phyloP scores from a whole-genome alignment of 345 rosid genomes.

The Triadica sebifera region DNA sequence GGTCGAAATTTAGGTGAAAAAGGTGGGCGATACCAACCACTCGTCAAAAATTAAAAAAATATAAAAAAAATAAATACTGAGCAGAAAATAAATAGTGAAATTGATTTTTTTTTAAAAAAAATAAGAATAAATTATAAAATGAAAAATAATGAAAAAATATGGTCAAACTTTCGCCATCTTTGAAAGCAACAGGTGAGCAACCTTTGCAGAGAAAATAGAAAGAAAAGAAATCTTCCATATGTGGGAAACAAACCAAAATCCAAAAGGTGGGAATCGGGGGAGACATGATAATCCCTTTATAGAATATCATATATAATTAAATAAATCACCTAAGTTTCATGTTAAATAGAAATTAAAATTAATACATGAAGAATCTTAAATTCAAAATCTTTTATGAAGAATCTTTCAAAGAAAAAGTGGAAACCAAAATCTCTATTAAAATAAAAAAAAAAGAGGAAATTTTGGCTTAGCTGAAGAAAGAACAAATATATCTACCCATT shows the following conservation, averaged over 20 bases:
- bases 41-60: no score
- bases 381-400: no score
- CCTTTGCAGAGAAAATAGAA: conserved; percentile 55
- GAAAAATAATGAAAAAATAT: conserved; percentile 11
- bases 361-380: background rate
- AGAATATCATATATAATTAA: conserved; percentile 11
- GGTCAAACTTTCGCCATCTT: conserved; percentile 76
- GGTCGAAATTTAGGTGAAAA: conserved; percentile 25
- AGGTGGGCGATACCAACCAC: conserved; percentile 7
- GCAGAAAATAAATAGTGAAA: conserved; percentile 20
- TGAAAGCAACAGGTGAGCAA: conserved; percentile 76
- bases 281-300: conserved; percentile 26
- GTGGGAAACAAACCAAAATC: conserved; percentile 60
- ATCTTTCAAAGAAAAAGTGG: background rate
- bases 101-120: background rate
- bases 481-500: no score
- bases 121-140: background rate
- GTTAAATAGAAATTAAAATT: background rate
- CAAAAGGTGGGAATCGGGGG: conserved; percentile 43
- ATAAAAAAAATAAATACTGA: conserved; percentile 23
- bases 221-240: conserved; percentile 48
- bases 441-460: no score
- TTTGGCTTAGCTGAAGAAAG: no score
- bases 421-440: no score
- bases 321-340: background rate